phyloP scores from a whole-genome alignment of 108 stramenopile genomes.

The Cyclostephanos invisitatus region DNA sequence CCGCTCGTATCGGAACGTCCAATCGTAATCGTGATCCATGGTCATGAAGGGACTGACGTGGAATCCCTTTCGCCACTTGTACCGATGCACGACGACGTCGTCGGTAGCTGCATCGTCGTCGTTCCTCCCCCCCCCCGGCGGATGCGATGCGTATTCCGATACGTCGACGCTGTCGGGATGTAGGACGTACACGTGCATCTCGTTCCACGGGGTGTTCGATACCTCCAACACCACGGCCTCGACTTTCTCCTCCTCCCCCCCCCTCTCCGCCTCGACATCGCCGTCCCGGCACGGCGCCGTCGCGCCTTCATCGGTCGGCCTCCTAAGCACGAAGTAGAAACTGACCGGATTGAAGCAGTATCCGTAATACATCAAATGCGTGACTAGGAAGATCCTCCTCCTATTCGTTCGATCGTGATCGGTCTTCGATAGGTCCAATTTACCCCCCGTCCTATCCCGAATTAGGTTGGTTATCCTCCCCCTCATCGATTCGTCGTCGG shows the following conservation, averaged over 20 bases:
- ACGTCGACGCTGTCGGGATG: constrained; percentile 75
- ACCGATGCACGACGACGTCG: constrained; percentile 39
- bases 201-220: constrained; percentile 95
- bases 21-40: constrained; percentile 94
- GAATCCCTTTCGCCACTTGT: constrained; percentile 80
- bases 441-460: constrained; percentile 55
- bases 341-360: constrained; percentile 93
- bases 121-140: background rate
- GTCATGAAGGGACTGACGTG: constrained; percentile 99
- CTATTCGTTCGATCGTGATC: constrained; percentile 19
- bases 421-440: constrained; percentile 32
- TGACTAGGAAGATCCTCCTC: constrained; percentile 60
- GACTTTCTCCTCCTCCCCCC: constrained; percentile 32
- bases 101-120: background rate
- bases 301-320: constrained; percentile 10
- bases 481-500: constrained; percentile 33
- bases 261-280: constrained; percentile 2
- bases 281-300: background rate
- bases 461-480: constrained; percentile 59
- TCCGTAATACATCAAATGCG: constrained; percentile 80
- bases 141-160: constrained; percentile 17
- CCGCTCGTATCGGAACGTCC: constrained; percentile 63
- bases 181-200: constrained; percentile 92
- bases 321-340: constrained; percentile 73
- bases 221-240: constrained; percentile 89